These are phyloP conservation scores for Nicotiana tomentosiformis DNA, from an alignment of 257 asterid species.

Conservation along the genomic window DNA sequence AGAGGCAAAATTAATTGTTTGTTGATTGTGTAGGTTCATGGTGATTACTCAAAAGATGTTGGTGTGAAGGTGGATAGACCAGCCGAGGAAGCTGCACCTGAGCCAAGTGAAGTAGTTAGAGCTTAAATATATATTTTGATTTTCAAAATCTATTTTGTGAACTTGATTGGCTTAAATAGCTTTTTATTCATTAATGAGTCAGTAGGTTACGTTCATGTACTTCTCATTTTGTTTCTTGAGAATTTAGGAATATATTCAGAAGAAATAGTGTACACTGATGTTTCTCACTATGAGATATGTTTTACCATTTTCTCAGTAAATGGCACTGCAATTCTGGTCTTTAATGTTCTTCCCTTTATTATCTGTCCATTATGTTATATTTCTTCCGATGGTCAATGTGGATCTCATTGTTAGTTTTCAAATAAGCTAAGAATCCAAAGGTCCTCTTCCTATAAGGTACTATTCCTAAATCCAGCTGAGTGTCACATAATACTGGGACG, in stretches of 20 bases:
- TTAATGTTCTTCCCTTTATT: not conserved
- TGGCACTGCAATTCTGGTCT: not conserved
- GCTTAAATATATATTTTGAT: constrained; percentile 25
- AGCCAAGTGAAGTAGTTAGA: constrained; percentile 59
- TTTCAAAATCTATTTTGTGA: not conserved
- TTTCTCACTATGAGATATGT: not conserved
- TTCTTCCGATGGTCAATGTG: not conserved
- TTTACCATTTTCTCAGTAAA: not conserved
- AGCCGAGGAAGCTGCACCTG: constrained; percentile 51
- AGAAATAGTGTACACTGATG: constrained; percentile 6
- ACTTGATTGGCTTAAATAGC: not conserved
- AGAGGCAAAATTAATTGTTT: not conserved
- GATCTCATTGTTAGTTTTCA: too few relatives aligned
- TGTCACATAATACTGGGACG: too few relatives aligned
- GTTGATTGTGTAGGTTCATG: constrained; percentile 53
- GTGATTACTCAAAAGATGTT: constrained; percentile 58
- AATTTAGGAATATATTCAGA: constrained; percentile 8
- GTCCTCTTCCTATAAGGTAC: too few relatives aligned
- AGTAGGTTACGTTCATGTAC: not conserved
- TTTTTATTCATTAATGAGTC: constrained; percentile 1
- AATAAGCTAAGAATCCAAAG: too few relatives aligned
- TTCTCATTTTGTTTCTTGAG: not conserved
- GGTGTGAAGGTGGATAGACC: constrained; percentile 67
- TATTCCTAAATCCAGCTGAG: too few relatives aligned
- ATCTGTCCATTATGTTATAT: not conserved